Evolutionary conservation across 106 monocot genomes (phyloP).

Genomic region (Cymbidium sinense): DNA sequence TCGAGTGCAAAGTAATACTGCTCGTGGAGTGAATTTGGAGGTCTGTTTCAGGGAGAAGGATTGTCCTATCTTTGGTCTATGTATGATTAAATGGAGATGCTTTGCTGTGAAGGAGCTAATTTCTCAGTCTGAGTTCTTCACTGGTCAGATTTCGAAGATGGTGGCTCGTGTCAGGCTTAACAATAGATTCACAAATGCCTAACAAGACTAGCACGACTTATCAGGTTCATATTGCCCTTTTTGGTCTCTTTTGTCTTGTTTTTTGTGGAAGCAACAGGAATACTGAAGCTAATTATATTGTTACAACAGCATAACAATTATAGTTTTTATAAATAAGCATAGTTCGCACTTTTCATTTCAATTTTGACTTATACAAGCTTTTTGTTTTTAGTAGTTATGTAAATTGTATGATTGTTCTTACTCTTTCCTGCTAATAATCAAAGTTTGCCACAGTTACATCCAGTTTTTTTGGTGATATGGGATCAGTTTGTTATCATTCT

Average conservation of each 20-base stretch:
- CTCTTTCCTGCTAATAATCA: not conserved
- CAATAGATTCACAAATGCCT: constrained; percentile 64
- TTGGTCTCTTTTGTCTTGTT: constrained; percentile 51
- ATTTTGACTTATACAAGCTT: not conserved
- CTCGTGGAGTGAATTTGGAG: constrained; percentile 84
- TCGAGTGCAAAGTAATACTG: constrained; percentile 52
- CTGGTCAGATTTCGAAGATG: constrained; percentile 57
- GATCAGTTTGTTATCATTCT: no score
- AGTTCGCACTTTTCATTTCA: not conserved
- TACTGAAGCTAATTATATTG: constrained; percentile 16
- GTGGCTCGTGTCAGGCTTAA: constrained; percentile 59
- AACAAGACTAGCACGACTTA: constrained; percentile 62
- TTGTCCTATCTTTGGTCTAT: constrained; percentile 65
- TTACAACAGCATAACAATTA: not conserved
- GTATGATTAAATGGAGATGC: constrained; percentile 72
- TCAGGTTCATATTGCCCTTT: constrained; percentile 64
- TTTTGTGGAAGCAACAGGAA: constrained; percentile 31
- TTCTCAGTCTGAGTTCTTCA: constrained; percentile 66
- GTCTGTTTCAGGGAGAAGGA: constrained; percentile 65
- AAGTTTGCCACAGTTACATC: no score
- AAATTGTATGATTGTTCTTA: not conserved
- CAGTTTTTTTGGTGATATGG: no score
- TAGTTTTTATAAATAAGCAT: not conserved
- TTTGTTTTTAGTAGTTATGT: not conserved
- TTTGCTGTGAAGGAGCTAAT: constrained; percentile 80